A percentile compares a stretch with the other conserved stretches of the same genome.
Conservation (phyloP, 352 stramenopile species). For the Phytophthora kernoviae region DNA sequence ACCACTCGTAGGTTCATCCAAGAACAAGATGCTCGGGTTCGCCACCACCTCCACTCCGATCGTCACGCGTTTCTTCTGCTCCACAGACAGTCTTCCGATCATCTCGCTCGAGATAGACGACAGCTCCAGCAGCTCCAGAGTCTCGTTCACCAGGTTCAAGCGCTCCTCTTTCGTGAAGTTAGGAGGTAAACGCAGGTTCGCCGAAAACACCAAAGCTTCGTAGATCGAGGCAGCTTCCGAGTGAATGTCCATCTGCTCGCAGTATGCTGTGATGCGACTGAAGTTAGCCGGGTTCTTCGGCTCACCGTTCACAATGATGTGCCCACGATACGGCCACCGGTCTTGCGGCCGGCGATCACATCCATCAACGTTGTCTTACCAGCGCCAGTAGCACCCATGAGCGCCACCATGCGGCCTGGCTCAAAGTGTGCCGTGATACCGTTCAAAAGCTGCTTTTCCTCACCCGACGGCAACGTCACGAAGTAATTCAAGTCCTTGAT, state of each 20-base stretch:
- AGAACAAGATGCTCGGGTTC: conserved; percentile 93
- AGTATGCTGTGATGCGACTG: conserved; percentile 83
- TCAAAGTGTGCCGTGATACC: too few species aligned
- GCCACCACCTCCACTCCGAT: conserved; percentile 93
- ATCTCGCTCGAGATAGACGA: conserved; percentile 45
- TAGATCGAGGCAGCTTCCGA: conserved; percentile 73
- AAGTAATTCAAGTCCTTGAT: too few species aligned
- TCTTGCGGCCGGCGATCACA: conserved; percentile 64
- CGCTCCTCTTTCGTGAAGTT: conserved; percentile 40
- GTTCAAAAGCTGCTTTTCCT: too few species aligned
- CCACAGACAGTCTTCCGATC: conserved; percentile 63
- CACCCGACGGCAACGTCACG: too few species aligned
- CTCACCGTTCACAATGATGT: conserved; percentile 90
- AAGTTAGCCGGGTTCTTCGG: conserved; percentile 81
- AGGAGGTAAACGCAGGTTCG: conserved; percentile 70
- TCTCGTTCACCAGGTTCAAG: conserved; percentile 54
- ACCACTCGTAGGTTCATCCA: conserved; percentile 92
- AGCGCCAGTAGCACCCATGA: conserved; percentile 62
- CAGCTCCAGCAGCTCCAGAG: conserved; percentile 59
- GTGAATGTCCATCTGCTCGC: conserved; percentile 91
- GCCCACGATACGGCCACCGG: conserved; percentile 67
- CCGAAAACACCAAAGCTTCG: conserved; percentile 90
- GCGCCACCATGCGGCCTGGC: too few species aligned
- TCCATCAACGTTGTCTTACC: conserved; percentile 73
- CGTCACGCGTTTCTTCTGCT: conserved; percentile 93